Evolutionary conservation across 2,329 filamentous ascomycete genomes (phyloP).

Genomic region (Botrytis fabae): DNA sequence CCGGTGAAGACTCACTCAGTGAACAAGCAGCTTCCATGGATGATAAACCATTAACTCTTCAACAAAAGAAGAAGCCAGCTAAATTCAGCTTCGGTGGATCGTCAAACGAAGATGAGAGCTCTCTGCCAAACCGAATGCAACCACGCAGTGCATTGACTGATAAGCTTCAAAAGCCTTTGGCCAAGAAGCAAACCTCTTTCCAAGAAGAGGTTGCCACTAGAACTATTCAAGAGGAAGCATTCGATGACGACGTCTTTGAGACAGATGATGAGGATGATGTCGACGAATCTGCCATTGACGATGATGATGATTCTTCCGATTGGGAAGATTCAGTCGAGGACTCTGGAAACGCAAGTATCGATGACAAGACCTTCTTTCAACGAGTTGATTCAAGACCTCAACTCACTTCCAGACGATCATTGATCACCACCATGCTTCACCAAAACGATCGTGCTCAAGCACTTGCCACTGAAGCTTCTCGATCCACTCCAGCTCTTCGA

Average conservation of each 20-base stretch:
- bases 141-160: conserved; percentile 56
- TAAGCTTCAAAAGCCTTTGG: conserved; percentile 47
- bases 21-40: conserved; percentile 38
- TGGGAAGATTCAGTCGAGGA: conserved; percentile 72
- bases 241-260: conserved; percentile 57
- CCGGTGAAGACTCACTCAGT: conserved; percentile 42
- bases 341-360: conserved; percentile 78
- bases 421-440: conserved; percentile 87
- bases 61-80: conserved; percentile 54
- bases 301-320: conserved; percentile 60
- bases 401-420: conserved; percentile 79
- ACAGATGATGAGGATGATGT: conserved; percentile 67
- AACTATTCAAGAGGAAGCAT: conserved; percentile 58
- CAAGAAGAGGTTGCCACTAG: conserved; percentile 71
- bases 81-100: conserved; percentile 75
- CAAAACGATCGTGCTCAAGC: conserved; percentile 71
- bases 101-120: conserved; percentile 81
- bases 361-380: conserved; percentile 80
- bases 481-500: conserved; percentile 54
- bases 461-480: conserved; percentile 62
- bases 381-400: conserved; percentile 87
- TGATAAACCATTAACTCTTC: conserved; percentile 29
- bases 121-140: conserved; percentile 53
- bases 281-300: conserved; percentile 80
- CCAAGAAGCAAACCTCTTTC: conserved; percentile 80